Base-by-base conservation (phyloP, 108 stramenopile genomes). In the Pelagomonas calceolata region DNA sequence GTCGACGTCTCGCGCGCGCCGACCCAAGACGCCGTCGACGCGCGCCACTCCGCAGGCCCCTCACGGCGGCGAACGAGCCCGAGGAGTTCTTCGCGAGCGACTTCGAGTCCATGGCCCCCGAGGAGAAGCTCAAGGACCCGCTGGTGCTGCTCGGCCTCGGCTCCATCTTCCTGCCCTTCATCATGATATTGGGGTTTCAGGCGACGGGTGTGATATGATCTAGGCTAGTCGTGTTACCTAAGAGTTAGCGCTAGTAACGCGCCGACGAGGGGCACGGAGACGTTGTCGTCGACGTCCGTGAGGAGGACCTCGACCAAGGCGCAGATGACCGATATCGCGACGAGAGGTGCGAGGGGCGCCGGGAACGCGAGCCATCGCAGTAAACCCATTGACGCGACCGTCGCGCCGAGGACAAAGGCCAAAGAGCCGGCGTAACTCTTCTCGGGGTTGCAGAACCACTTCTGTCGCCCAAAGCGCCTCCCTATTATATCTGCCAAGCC, bases 401-500 rank as follows among this genome's bases (percentile, higher is more conserved):
- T 73, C 36, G 46, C 66, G 31, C 71, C 16, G 33, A 68, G 34
- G 18, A 64, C 76, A 64, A 82, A 82, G 18, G 75, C 81, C n/a
- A 51, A 32, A 4, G 67, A 66, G 18, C 81, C 81, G 36, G 66
- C 76, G 26, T 70, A 21, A 67, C 68, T 70, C 46, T 82, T 80
- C 30, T 35, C 33, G 46, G 43, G 36, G 34, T 68, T 36, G 37
- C 39, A 63, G 18, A 66, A 30, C 81, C 79, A 80, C 66, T 82
- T 80, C 35, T 36, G 30, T 36, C 30, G 30, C 1, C 79, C 76
- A 34, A 36, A 72, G 26, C 76, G 67, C 4, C 81, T 66, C 26
- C 81, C 81, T 17, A 80, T 72, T n/a, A 82, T 69, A 60, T 82
- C 81, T 34, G 81, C 81, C 35, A 82, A 37, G 14, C 81, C 81